These are phyloP conservation scores for Phlebiopsis flavidoalba DNA, from an alignment of 768 basidiomycete genomes.

Conservation along the genomic window DNA sequence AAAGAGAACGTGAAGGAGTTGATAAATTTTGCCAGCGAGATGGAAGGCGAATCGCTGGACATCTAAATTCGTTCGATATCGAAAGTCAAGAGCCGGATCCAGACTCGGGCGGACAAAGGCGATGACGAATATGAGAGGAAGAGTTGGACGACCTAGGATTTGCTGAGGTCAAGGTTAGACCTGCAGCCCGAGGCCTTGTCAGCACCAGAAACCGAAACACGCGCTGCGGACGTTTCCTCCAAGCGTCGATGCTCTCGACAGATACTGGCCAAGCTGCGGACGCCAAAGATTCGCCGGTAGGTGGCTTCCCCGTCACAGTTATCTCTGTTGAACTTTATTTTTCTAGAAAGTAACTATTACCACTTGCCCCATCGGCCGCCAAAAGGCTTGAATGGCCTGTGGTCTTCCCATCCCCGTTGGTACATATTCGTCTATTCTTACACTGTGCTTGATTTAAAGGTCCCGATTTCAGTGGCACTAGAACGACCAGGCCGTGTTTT, in stretches of 20 bases:
- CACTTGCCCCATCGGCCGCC: constrained; percentile 85
- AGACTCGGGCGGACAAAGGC: constrained; percentile 2
- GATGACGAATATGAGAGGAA: constrained; percentile 12
- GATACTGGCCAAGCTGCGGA: constrained; percentile 57
- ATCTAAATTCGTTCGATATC: constrained; percentile 20
- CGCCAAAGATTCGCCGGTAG: constrained; percentile 35
- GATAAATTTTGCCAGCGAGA: constrained; percentile 68
- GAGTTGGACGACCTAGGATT: constrained; percentile 10
- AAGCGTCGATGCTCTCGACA: constrained; percentile 79
- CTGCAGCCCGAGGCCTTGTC: background rate
- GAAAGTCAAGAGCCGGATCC: background rate
- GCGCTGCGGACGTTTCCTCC: constrained; percentile 65
- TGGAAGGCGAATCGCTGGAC: constrained; percentile 25
- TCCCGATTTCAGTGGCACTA: constrained; percentile 52
- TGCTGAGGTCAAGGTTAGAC: background rate
- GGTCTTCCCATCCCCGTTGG: constrained; percentile 74
- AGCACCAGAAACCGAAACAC: constrained; percentile 27
- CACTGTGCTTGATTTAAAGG: constrained; percentile 1
- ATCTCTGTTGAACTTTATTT: background rate
- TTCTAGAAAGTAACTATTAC: constrained; percentile 77
- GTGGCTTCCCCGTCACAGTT: background rate
- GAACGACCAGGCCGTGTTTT: constrained; percentile 64
- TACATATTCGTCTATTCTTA: constrained; percentile 19
- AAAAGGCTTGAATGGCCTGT: constrained; percentile 94
- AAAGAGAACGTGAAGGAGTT: constrained; percentile 89